A percentile compares a stretch with the other conserved stretches of the same genome.
phyloP scores from a whole-genome alignment of 371 early-diverging fungal genomes.

The Mucor mucedo region DNA sequence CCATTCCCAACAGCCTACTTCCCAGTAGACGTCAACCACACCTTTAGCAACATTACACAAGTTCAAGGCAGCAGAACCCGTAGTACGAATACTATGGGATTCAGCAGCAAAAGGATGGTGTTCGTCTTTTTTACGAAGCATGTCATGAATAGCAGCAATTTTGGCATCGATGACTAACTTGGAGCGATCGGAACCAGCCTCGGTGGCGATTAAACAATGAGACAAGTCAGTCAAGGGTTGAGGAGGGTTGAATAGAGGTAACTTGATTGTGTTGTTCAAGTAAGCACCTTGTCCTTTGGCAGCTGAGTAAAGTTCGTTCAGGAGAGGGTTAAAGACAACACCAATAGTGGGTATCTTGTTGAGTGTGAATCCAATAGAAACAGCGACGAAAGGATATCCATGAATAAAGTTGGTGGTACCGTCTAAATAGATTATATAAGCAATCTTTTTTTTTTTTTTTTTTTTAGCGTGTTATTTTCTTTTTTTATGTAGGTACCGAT shows the following conservation, averaged over 20 bases:
- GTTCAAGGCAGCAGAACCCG: conserved; percentile 84
- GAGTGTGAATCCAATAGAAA: conserved; percentile 84
- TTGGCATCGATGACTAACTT: conserved; percentile 68
- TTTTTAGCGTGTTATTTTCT: not conserved
- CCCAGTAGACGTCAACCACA: conserved; percentile 88
- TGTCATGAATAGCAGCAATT: conserved; percentile 63
- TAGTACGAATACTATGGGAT: conserved; percentile 77
- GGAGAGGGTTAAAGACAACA: conserved; percentile 90
- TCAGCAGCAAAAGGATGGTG: conserved; percentile 45
- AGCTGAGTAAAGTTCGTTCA: conserved; percentile 80
- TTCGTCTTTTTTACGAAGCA: conserved; percentile 35
- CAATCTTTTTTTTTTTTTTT: conserved; percentile 2
- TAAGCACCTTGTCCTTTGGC: conserved; percentile 72
- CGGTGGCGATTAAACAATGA: conserved; percentile 77
- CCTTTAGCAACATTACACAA: conserved; percentile 86
- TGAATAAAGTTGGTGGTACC: conserved; percentile 93
- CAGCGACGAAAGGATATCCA: conserved; percentile 85
- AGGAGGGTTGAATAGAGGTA: conserved; percentile 65
- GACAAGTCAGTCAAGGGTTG: conserved; percentile 67
- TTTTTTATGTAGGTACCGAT: conserved; percentile 54
- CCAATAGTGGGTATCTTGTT: conserved; percentile 81
- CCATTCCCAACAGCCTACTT: conserved; percentile 85
- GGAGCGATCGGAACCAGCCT: conserved; percentile 82
- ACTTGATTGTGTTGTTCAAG: conserved; percentile 56
- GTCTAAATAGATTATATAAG: conserved; percentile 46